phyloP scores from a whole-genome alignment of 352 stramenopile genomes.

The Elongisporangium prolatum region DNA sequence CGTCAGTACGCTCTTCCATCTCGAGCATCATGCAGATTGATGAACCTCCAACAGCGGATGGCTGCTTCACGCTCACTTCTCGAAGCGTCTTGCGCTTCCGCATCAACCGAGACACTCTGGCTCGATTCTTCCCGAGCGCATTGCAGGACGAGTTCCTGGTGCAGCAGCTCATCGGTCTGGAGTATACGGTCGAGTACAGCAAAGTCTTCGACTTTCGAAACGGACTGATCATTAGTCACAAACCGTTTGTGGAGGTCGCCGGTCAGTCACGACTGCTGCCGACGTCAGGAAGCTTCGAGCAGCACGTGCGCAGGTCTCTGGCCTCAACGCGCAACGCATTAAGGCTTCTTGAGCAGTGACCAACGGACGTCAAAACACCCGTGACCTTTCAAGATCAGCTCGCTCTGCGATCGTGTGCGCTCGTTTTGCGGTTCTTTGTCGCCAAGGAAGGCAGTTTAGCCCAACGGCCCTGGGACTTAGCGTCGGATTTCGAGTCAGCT shows the following conservation, averaged over 20 bases:
- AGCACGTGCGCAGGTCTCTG: neutral
- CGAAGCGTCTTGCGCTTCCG: slow-evolving; percentile 28
- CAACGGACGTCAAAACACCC: neutral
- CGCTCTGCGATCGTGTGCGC: too few relatives aligned
- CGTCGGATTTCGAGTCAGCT: too few relatives aligned
- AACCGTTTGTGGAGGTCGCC: neutral
- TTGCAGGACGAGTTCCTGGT: slow-evolving; percentile 44
- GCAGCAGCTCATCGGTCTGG: slow-evolving; percentile 48
- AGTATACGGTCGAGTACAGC: slow-evolving; percentile 59
- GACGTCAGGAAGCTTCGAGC: neutral
- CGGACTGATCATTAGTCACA: slow-evolving; percentile 3
- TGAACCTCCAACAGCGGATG: neutral
- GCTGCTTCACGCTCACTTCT: slow-evolving; percentile 29
- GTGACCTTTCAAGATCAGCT: neutral
- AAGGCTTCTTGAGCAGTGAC: neutral
- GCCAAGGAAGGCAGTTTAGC: neutral
- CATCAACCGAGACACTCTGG: slow-evolving; percentile 40
- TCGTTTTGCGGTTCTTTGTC: neutral
- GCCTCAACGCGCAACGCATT: neutral
- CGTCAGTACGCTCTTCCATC: slow-evolving; percentile 21
- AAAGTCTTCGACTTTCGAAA: slow-evolving; percentile 62
- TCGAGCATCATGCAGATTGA: slow-evolving; percentile 18
- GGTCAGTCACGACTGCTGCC: neutral
- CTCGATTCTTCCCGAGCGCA: slow-evolving; percentile 42
- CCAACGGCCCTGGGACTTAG: too few relatives aligned